phyloP scores from a whole-genome alignment of 2,329 filamentous ascomycete genomes.

The Stagonosporopsis chrysanthemi region DNA sequence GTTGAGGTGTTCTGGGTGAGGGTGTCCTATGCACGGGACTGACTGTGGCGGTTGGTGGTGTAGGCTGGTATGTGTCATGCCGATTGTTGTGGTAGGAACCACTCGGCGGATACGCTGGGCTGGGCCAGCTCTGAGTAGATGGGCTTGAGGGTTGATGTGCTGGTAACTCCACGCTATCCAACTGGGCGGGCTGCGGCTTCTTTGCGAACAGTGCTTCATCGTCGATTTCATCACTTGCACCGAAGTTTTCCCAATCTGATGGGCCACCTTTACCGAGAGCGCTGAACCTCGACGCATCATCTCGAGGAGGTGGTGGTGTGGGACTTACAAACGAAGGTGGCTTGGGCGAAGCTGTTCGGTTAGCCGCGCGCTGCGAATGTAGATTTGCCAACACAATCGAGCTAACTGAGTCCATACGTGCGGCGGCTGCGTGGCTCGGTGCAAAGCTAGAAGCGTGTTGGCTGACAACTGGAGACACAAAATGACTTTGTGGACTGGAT shows the following conservation, averaged over 20 bases:
- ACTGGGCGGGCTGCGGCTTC: slow-evolving; percentile 25
- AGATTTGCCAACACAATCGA: slow-evolving; percentile 43
- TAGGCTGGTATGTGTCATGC: slow-evolving; percentile 42
- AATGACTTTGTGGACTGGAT: slow-evolving; percentile 39
- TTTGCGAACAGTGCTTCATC: slow-evolving; percentile 47
- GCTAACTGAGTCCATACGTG: slow-evolving; percentile 42
- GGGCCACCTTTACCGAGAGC: slow-evolving; percentile 46
- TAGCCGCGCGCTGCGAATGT: slow-evolving; percentile 35
- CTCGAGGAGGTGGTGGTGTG: slow-evolving; percentile 36
- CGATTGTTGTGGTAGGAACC: slow-evolving; percentile 19
- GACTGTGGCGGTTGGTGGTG: slow-evolving; percentile 36
- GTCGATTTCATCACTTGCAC: slow-evolving; percentile 43
- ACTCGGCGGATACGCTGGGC: slow-evolving; percentile 37
- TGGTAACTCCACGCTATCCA: slow-evolving; percentile 42
- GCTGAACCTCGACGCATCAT: slow-evolving; percentile 41
- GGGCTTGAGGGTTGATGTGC: slow-evolving; percentile 35
- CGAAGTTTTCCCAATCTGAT: slow-evolving; percentile 51
- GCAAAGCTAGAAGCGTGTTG: slow-evolving; percentile 38
- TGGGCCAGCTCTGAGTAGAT: slow-evolving; percentile 42
- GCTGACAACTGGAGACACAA: slow-evolving; percentile 44
- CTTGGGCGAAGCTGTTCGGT: slow-evolving; percentile 37
- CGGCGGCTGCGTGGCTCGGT: slow-evolving; percentile 23
- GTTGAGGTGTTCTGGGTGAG: slow-evolving; percentile 26
- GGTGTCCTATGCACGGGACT: slow-evolving; percentile 24
- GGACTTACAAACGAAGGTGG: slow-evolving; percentile 28